These are phyloP conservation scores for Beverwykella pulmonaria DNA, from an alignment of 495 filamentous ascomycete species.

Conservation along the genomic window DNA sequence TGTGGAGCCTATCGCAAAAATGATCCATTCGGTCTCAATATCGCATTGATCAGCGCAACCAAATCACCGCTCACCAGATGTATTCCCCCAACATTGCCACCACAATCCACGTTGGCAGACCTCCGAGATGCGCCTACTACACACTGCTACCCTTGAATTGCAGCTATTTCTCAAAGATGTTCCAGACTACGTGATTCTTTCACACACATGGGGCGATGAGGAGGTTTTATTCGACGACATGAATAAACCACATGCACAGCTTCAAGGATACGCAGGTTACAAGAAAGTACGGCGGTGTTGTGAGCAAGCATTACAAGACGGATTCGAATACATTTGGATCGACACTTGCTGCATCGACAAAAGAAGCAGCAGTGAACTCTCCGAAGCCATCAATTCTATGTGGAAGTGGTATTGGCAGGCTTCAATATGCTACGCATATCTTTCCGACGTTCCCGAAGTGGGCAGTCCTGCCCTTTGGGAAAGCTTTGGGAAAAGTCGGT, in stretches of 20 bases:
- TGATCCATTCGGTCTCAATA: too few relatives aligned
- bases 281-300: slow-evolving; percentile 8
- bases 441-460: slow-evolving; percentile 12
- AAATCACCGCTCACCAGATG: neutral
- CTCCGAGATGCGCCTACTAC: slow-evolving; percentile 43
- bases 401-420: slow-evolving; percentile 19
- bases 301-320: slow-evolving; percentile 12
- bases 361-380: slow-evolving; percentile 27
- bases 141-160: slow-evolving; percentile 37
- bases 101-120: too few relatives aligned
- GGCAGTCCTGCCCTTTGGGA: neutral
- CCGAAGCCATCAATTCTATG: slow-evolving; percentile 24
- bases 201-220: slow-evolving; percentile 28
- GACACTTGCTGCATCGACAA: slow-evolving; percentile 40
- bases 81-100: too few relatives aligned
- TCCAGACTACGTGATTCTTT: slow-evolving; percentile 22
- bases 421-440: slow-evolving; percentile 14
- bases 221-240: slow-evolving; percentile 25
- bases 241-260: neutral
- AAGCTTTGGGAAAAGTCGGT: slow-evolving; percentile 9
- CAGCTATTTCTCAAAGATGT: slow-evolving; percentile 12
- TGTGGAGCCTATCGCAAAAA: too few relatives aligned
- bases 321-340: slow-evolving; percentile 23
- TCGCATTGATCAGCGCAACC: too few relatives aligned
- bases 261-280: slow-evolving; percentile 6